These are phyloP conservation scores for Aspergillus sp. DNA, from an alignment of 2,329 filamentous ascomycete species.

Conservation along the genomic window DNA sequence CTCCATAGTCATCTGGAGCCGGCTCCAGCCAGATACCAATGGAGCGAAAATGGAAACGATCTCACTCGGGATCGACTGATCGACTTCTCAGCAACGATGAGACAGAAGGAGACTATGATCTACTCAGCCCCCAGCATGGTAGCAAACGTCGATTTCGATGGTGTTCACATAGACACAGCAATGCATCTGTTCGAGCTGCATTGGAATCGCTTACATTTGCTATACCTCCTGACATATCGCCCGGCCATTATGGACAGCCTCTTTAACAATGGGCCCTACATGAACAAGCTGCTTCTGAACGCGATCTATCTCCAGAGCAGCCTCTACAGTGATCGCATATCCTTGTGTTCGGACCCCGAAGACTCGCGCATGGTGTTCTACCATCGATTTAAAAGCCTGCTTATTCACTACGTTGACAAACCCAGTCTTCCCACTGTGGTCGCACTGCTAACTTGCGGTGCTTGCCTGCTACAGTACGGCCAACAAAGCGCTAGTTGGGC, in stretches of 20 bases:
- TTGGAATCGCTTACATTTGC: constrained; percentile 38
- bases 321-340: constrained; percentile 35
- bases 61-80: neutral
- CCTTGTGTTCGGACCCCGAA: constrained; percentile 26
- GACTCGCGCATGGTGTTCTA: constrained; percentile 35
- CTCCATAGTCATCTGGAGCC: neutral
- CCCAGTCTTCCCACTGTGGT: constrained; percentile 35
- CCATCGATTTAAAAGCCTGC: constrained; percentile 30
- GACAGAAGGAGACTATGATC: neutral
- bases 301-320: constrained; percentile 38
- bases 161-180: constrained; percentile 30
- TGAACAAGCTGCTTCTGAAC: constrained; percentile 40
- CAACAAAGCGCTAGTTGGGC: constrained; percentile 37
- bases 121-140: neutral
- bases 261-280: constrained; percentile 33
- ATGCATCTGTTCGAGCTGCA: constrained; percentile 39
- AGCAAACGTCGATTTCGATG: constrained; percentile 31
- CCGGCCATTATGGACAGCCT: constrained; percentile 41
- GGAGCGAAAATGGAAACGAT: neutral
- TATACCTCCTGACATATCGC: constrained; percentile 39
- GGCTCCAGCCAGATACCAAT: neutral
- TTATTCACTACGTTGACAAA: constrained; percentile 32
- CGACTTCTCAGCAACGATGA: neutral
- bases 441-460: constrained; percentile 31
- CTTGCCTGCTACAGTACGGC: constrained; percentile 32